Evolutionary conservation across 768 basidiomycete genomes (phyloP).

Genomic region (Pisolithus microcarpus): DNA sequence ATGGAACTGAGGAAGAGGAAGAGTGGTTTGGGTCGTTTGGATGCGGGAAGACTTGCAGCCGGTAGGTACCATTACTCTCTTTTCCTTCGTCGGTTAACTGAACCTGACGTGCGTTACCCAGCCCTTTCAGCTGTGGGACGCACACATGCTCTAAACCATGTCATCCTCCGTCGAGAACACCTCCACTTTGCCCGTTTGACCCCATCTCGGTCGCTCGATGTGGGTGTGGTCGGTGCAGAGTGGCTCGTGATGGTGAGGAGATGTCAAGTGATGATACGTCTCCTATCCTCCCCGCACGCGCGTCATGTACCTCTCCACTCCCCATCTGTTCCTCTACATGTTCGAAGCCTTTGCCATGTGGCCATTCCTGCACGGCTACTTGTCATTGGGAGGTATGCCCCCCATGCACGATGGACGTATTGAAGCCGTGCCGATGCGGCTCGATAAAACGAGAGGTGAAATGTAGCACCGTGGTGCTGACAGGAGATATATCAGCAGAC

Average conservation of each 20-base stretch:
- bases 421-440: slow-evolving; percentile 84
- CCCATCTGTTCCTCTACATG: slow-evolving; percentile 74
- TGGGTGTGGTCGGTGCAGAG: slow-evolving; percentile 63
- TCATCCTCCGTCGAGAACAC: slow-evolving; percentile 59
- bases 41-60: slow-evolving; percentile 56
- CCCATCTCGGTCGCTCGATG: slow-evolving; percentile 65
- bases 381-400: slow-evolving; percentile 82
- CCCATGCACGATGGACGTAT: slow-evolving; percentile 64
- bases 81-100: not conserved
- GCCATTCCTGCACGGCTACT: slow-evolving; percentile 57
- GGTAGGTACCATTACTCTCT: slow-evolving; percentile 29
- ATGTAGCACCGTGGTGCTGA: slow-evolving; percentile 32
- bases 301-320: slow-evolving; percentile 64
- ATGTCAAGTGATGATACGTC: slow-evolving; percentile 5
- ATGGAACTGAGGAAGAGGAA: slow-evolving; percentile 29
- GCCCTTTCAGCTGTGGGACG: slow-evolving; percentile 66
- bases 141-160: slow-evolving; percentile 73
- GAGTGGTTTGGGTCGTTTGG: slow-evolving; percentile 60
- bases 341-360: slow-evolving; percentile 59
- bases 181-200: slow-evolving; percentile 64
- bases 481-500: no score
- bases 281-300: slow-evolving; percentile 35
- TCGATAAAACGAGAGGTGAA: slow-evolving; percentile 43
- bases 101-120: slow-evolving; percentile 13
- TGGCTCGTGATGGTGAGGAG: slow-evolving; percentile 28